A percentile compares a stretch with the other conserved stretches of the same genome.
These are phyloP conservation scores for Colletotrichum endophyticum DNA, from an alignment of 2,329 filamentous ascomycete species.

Conservation along the genomic window DNA sequence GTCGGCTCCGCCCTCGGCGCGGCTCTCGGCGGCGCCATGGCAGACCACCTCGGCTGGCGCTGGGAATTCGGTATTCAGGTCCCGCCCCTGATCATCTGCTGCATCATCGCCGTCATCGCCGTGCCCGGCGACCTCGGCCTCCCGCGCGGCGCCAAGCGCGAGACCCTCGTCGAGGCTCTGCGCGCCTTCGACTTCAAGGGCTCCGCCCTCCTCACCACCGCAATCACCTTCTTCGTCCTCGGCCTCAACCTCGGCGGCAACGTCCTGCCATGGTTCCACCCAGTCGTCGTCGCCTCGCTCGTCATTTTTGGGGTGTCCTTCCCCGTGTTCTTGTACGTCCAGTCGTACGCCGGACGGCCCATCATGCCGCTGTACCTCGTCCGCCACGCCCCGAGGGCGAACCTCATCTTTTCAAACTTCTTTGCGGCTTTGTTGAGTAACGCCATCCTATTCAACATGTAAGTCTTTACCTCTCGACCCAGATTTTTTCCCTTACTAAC, in stretches of 20 bases:
- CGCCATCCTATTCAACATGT: constrained; percentile 65
- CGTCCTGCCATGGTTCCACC: constrained; percentile 65
- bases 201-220: constrained; percentile 55
- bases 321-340: constrained; percentile 56
- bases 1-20: constrained; percentile 65
- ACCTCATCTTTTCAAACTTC: constrained; percentile 62
- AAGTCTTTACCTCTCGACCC: constrained; percentile 25
- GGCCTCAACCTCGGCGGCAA: constrained; percentile 70
- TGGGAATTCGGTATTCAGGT: constrained; percentile 73
- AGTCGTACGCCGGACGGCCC: constrained; percentile 55
- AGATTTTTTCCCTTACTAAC: background rate
- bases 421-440: constrained; percentile 57
- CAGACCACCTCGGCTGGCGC: constrained; percentile 74
- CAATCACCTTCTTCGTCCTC: constrained; percentile 63
- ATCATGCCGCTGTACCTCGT: constrained; percentile 66
- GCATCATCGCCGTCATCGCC: constrained; percentile 47
- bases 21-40: constrained; percentile 72
- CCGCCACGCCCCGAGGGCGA: constrained; percentile 53
- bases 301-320: constrained; percentile 51
- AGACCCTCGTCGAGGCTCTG: constrained; percentile 53
- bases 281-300: constrained; percentile 59
- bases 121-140: constrained; percentile 61
- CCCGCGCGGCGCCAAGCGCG: constrained; percentile 40
- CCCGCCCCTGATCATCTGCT: constrained; percentile 51
- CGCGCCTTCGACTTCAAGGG: constrained; percentile 62